Base-by-base conservation (phyloP, 2,329 filamentous ascomycete species). In the Colletotrichum karsti region DNA sequence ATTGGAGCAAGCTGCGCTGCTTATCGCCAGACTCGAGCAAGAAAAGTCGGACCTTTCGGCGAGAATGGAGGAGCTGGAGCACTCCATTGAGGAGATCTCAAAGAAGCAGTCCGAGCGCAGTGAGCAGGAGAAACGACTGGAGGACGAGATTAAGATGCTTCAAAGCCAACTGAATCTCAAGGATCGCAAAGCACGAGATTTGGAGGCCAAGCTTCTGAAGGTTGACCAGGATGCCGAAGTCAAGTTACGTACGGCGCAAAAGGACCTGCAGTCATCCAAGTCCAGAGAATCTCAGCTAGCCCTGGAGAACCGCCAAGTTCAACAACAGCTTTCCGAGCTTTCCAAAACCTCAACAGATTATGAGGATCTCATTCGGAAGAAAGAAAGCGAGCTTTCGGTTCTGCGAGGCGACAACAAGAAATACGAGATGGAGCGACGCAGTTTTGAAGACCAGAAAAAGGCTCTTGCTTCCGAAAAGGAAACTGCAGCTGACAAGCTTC, bases 311-410 rank as follows among this genome's bases (percentile, higher is more conserved):
- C 88, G 90, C 12, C 90, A 92, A 48, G 89, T 97, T 51, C 92
- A 97, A 60, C 89, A 94, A 73, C 94, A 98, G 74, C 90, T 99
- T 59, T 88, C 92, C 0, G 91, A 97, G 72, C 84, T 99, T 18
- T 96, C 96, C 0, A 91, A 93, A 54, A 98, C 95, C 0, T 97
- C 95, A 1, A 97, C 94, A 0, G 94, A 95, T 75, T 98, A 97
- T 72, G 96, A 99, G 79, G 95, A 98, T 74, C 88, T 98, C 46
- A 92, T 99, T 24, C 89, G 94, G 24, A 91, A 93, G 67, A 99
- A 98, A 78, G 96, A 99, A 77, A 97, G 95, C 77, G 97, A 99
- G 76, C 84, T 99, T 20, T 88, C 92, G 1, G 87, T 98, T 50
- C 86, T 98, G 35, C 93, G 94, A 73, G 90, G 90, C 10, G 96